Evolutionary conservation across 2,329 filamentous ascomycete species (phyloP), one percentile per base, ranked within the genome.

Genomic region (Aschersonia sp.): DNA sequence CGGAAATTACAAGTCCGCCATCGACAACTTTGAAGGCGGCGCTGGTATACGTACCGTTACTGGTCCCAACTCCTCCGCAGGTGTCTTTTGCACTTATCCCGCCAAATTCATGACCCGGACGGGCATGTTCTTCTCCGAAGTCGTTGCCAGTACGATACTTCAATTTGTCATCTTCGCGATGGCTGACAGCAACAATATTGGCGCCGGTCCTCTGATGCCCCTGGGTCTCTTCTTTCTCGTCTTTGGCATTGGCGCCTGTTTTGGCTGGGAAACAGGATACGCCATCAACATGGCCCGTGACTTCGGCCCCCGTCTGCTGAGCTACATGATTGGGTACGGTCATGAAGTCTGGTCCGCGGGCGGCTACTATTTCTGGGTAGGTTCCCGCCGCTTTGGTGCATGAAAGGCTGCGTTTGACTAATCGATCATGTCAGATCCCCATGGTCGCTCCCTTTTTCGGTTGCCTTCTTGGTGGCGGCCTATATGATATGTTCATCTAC

Each of bases 181-280:
- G 45, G 79, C 82, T 48, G 79, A 82, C 52, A 66, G 66, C 45
- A 62, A 62, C 41, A 77, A 77, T 55, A 67, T 73, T 10, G 78
- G 77, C 3, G 77, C 78, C 2, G 77, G 77, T 0, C 67, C 70
- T 1, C 50, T 66, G 48, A 70, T 76, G 49, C 80, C 82, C 0
- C 64, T 87, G 2, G 75, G 69, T 5, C 63, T 86, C 5, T 84
- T 85, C 64, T 85, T 86, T 63, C 67, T 86, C 45, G 79, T 87
- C 52, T 86, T 86, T 57, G 83, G 82, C 5, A 78, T 87, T 29
- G 82, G 82, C 20, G 78, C 80, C 32, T 83, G 80, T 58, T 86
- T 85, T 56, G 84, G 84, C 5, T 86, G 80, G 80, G 77, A 87
- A 61, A 88, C 83, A 1, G 82, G 84, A 40, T 88, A 84, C 62